Evolutionary conservation across 805 yeast species (phyloP), one percentile per base, ranked within the genome.

Genomic region (Pichia thaimueangensis): DNA sequence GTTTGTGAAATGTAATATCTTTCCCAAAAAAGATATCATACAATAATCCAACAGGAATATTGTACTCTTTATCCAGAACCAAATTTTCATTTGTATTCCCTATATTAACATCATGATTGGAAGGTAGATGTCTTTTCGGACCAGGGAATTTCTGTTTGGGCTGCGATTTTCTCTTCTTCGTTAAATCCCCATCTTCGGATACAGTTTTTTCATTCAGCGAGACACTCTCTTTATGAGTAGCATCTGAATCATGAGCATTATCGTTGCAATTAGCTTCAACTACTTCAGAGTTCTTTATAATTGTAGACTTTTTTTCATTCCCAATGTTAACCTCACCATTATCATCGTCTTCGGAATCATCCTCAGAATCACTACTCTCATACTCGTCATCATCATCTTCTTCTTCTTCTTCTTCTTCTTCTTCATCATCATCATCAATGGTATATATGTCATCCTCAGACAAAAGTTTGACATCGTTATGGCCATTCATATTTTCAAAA

Each of bases 11-110:
- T 4, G 54, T 39, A 5, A 60, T 72, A 37, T 76, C 71, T 6
- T 70, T 65, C 21, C 96, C 95, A 62, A 82, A 91, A 37, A 88
- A 51, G 8, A 89, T 53, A 42, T 75, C 76, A 54, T 71, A 86
- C 0, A 87, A 73, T 0, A 82, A 69, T 0, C 96, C 96, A 4
- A 91, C 65, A 1, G 97, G 93, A 1, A 85, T 89, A 13, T 70
- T 63, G 29, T 84, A 63, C 1, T 63, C 65, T 20, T 72, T 75
- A 20, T 67, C 64, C 5, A 77, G 64, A 27, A 83, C 66, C 5
- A 75, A 58, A 35, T 66, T 74, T 50, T 80, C 87, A 11, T 73
- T 67, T 16, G 71, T 69, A 4, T 57, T 55, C 2, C 64, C 69
- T 2, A 73, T 71, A 24, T 70, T 70, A 35, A 64, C 62, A 1